phyloP scores from a whole-genome alignment of 1,139 yeast species.

The Geotrichum phurueaensis region DNA sequence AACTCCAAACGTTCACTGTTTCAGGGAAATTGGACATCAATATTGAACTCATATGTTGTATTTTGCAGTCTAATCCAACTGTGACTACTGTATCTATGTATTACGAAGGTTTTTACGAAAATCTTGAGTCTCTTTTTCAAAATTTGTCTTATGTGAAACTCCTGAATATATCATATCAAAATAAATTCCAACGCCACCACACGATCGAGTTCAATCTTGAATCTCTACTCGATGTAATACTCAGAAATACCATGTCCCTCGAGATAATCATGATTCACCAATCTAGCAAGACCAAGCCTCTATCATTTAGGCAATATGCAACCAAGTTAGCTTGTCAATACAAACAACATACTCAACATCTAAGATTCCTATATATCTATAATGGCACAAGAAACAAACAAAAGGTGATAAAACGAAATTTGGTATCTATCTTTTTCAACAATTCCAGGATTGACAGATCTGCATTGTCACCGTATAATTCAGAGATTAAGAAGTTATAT shows the following conservation, averaged over 20 bases:
- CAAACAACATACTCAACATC: neutral
- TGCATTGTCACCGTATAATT: neutral
- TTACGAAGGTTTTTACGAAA: neutral
- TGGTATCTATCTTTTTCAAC: neutral
- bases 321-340: neutral
- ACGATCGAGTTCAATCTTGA: neutral
- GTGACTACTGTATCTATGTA: neutral
- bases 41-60: neutral
- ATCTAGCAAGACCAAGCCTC: neutral
- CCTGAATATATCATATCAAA: neutral
- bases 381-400: neutral
- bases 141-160: neutral
- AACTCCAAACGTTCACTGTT: neutral
- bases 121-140: neutral
- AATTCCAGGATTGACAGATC: neutral
- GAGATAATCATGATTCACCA: neutral
- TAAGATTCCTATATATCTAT: neutral
- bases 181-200: neutral
- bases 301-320: neutral
- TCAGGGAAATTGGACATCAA: neutral
- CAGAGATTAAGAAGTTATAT: neutral
- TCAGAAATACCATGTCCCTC: neutral
- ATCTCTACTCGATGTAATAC: neutral
- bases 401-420: neutral
- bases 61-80: neutral